phyloP scores from a whole-genome alignment of 208 protist genomes.

The Leishmania mexicana region DNA sequence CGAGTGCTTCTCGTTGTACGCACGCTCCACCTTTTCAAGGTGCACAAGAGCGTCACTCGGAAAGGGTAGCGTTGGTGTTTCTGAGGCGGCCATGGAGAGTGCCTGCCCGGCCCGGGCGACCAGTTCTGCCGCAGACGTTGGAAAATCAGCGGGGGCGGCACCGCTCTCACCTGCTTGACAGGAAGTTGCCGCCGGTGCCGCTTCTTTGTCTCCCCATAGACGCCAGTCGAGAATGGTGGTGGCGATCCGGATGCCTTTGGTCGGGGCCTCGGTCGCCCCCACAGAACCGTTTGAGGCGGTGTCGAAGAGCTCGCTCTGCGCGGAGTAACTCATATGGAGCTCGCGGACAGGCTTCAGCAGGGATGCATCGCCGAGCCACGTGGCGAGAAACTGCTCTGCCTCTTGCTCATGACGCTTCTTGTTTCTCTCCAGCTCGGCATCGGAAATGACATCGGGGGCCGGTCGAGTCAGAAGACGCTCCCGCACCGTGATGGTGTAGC shows the following conservation, averaged over 20 bases:
- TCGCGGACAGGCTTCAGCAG: conserved; percentile 23
- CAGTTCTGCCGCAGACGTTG: conserved; percentile 7
- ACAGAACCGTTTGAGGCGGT: not conserved
- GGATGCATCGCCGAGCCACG: conserved; percentile 22
- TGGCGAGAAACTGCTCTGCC: conserved; percentile 35
- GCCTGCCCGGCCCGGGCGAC: conserved; percentile 9
- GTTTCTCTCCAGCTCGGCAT: conserved; percentile 31
- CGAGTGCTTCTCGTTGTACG: conserved; percentile 19
- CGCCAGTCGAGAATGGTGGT: conserved; percentile 37
- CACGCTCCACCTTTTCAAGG: conserved; percentile 24
- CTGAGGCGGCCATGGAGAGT: not conserved
- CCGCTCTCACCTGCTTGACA: not conserved
- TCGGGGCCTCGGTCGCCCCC: not conserved
- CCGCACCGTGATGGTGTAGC: conserved; percentile 36
- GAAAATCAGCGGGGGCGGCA: not conserved
- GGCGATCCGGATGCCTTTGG: conserved; percentile 23
- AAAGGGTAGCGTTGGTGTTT: conserved; percentile 31
- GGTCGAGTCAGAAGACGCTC: conserved; percentile 39
- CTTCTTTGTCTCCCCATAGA: conserved; percentile 28
- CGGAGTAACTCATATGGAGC: conserved; percentile 15
- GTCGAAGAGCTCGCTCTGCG: conserved; percentile 15
- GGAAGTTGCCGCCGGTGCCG: not conserved
- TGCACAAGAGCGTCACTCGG: conserved; percentile 22
- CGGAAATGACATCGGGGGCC: conserved; percentile 15
- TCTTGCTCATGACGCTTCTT: conserved; percentile 33